Base-by-base conservation (phyloP, 371 early-diverging fungal genomes). In the Syncephalastrum contaminatum region DNA sequence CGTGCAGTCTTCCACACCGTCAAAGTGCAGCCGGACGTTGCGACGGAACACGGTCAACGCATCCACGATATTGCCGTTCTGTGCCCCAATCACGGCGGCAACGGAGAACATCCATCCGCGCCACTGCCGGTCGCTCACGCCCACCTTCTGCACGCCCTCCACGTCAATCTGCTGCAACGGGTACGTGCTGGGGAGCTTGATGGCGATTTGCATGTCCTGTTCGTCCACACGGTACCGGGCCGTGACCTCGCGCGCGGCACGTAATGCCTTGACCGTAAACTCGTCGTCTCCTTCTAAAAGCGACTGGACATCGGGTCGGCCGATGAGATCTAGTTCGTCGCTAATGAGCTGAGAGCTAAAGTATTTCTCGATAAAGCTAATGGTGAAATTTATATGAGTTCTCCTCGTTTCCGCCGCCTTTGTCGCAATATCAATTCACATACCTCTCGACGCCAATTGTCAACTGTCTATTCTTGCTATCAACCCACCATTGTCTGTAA, bases 1-100 rank as follows among this genome's bases (percentile, higher is more conserved):
- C 1, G 94, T 87, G 68, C 97, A 97, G 63, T 96, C 96, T 60
- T 92, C 96, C 16, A 94, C 88, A 6, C 96, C 98, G 27, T 88
- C 88, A 67, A 96, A 95, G 66, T 95, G 97, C 48, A 92, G 69
- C n/a, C 81, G 77, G 20, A 93, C 83, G 60, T 96, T 96, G 51
- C 87, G 86, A 48, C 89, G 80, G 60, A 92, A 90, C 61, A 93
- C 69, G 2, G 80, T 75, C 42, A 96, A 69, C 0, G 92, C 94
- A 62, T 92, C 93, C 42, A 88, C 78, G 47, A 95, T 72, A 15
- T 85, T 84, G 13, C 91, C 89, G 62, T 95, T 93, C 78, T 80
- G 84, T 7, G 83, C 78, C 12, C 87, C 82, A 68, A 97, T 86
- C 5, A 90, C 85, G 1, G 92, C 83, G 36, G 86, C 79, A 7